Conservation (phyloP, 1,139 yeast species). For the Komagataea norvegica region DNA sequence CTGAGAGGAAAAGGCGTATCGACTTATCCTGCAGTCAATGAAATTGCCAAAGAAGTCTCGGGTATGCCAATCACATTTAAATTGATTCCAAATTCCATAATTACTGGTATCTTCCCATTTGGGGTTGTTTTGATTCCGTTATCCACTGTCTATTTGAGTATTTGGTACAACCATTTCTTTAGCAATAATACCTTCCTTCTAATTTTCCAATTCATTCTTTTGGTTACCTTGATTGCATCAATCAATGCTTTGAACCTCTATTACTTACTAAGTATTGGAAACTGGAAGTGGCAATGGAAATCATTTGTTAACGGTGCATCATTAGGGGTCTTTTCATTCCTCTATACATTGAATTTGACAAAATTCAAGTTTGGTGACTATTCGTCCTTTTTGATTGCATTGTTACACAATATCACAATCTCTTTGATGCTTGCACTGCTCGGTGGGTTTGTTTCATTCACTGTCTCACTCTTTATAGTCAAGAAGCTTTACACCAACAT, state of each 20-base stretch:
- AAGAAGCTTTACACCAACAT: slow-evolving; percentile 17
- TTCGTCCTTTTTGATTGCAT: slow-evolving; percentile 19
- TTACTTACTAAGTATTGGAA: slow-evolving; percentile 24
- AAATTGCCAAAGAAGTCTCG: slow-evolving; percentile 20
- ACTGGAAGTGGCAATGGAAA: slow-evolving; percentile 27
- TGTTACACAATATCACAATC: slow-evolving; percentile 21
- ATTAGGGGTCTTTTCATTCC: slow-evolving; percentile 23
- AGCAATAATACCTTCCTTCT: slow-evolving; percentile 13
- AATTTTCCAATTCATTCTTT: slow-evolving; percentile 12
- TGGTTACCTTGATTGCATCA: slow-evolving; percentile 12
- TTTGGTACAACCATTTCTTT: slow-evolving; percentile 26
- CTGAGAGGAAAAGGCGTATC: slow-evolving; percentile 9
- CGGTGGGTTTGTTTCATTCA: slow-evolving; percentile 23
- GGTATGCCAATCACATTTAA: slow-evolving; percentile 23
- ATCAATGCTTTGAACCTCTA: slow-evolving; percentile 21
- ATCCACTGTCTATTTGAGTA: slow-evolving; percentile 22
- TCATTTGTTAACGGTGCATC: slow-evolving; percentile 23
- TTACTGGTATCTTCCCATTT: slow-evolving; percentile 26
- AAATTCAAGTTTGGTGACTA: slow-evolving; percentile 25
- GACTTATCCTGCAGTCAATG: slow-evolving; percentile 8
- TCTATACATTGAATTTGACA: slow-evolving; percentile 23
- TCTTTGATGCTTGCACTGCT: slow-evolving; percentile 19
- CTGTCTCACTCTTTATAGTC: slow-evolving; percentile 18
- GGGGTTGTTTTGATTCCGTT: slow-evolving; percentile 24
- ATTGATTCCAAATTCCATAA: slow-evolving; percentile 23